Percentiles rank a stretch among this genome's conserved stretches.
Conservation (phyloP, 2,329 filamentous ascomycete genomes). For the Cladophialophora exuberans region DNA sequence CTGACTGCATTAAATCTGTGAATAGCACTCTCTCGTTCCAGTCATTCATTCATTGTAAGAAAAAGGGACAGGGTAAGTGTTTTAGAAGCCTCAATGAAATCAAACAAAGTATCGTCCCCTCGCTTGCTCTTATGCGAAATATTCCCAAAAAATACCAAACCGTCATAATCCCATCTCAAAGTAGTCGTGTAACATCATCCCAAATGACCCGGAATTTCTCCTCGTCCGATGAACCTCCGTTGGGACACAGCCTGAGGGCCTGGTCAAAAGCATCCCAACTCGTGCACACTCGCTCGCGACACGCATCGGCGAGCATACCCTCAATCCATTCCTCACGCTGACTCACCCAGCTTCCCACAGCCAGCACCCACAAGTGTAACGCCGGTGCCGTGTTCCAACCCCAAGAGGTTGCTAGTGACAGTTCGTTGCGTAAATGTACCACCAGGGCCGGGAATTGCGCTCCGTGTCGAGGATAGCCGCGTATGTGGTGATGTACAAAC, state of each 20-base stretch:
- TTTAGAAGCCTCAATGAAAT: too few species aligned
- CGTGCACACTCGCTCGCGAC: constrained; percentile 1
- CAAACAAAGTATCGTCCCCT: too few species aligned
- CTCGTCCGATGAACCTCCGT: background rate
- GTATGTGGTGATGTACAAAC: constrained; percentile 18
- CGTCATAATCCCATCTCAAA: background rate
- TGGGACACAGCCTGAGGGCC: background rate
- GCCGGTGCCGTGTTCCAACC: constrained; percentile 9
- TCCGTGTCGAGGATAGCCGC: constrained; percentile 8
- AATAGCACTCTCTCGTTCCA: too few species aligned
- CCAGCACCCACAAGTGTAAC: constrained; percentile 12
- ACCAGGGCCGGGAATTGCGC: constrained; percentile 8
- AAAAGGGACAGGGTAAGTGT: too few species aligned
- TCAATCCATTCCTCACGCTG: constrained; percentile 8
- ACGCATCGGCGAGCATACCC: constrained; percentile 5
- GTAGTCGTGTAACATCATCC: background rate
- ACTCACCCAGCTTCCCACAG: constrained; percentile 11
- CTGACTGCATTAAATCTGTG: too few species aligned
- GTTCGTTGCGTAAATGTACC: constrained; percentile 6
- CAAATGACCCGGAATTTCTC: constrained; percentile 9
- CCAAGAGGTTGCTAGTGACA: background rate
- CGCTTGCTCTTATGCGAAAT: too few species aligned
- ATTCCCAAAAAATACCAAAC: background rate
- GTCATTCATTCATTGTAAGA: too few species aligned
- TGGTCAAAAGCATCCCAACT: constrained; percentile 1